These are phyloP conservation scores for Boletus sp. DNA, from an alignment of 768 basidiomycete genomes.

Conservation along the genomic window DNA sequence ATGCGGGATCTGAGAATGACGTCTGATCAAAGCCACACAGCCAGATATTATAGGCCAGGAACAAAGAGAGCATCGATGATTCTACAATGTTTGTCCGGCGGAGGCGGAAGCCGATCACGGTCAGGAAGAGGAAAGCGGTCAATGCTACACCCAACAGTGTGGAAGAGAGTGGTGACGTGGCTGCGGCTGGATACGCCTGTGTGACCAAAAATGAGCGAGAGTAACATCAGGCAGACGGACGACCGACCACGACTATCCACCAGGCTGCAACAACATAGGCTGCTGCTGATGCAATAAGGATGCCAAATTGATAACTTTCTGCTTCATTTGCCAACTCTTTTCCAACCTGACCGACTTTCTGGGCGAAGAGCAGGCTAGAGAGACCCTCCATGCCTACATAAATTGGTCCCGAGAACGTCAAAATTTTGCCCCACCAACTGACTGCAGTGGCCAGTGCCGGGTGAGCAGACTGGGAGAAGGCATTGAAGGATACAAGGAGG, in stretches of 20 bases:
- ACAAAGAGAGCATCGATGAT: conserved; percentile 81
- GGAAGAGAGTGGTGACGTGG: conserved; percentile 81
- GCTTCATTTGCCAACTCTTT: conserved; percentile 69
- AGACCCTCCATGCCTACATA: conserved; percentile 84
- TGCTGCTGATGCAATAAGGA: conserved; percentile 73
- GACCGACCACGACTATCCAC: conserved; percentile 80
- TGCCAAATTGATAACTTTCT: conserved; percentile 73
- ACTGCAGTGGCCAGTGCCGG: conserved; percentile 57
- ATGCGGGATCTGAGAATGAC: conserved; percentile 69
- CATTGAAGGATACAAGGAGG: conserved; percentile 83
- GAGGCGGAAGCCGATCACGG: conserved; percentile 85
- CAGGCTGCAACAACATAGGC: conserved; percentile 81
- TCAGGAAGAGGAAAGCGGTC: conserved; percentile 87
- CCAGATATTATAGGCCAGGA: conserved; percentile 91
- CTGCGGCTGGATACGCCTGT: conserved; percentile 79
- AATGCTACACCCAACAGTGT: conserved; percentile 86
- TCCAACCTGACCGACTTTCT: conserved; percentile 76
- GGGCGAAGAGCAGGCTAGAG: conserved; percentile 78
- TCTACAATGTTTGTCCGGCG: conserved; percentile 92
- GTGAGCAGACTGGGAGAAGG: conserved; percentile 64
- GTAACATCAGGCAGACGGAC: background rate
- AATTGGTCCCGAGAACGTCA: conserved; percentile 70
- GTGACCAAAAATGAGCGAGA: conserved; percentile 11
- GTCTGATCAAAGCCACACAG: conserved; percentile 78
- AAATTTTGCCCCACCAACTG: conserved; percentile 68